Conservation (phyloP, 257 asterid genomes). For the Pogostemon cablin region DNA sequence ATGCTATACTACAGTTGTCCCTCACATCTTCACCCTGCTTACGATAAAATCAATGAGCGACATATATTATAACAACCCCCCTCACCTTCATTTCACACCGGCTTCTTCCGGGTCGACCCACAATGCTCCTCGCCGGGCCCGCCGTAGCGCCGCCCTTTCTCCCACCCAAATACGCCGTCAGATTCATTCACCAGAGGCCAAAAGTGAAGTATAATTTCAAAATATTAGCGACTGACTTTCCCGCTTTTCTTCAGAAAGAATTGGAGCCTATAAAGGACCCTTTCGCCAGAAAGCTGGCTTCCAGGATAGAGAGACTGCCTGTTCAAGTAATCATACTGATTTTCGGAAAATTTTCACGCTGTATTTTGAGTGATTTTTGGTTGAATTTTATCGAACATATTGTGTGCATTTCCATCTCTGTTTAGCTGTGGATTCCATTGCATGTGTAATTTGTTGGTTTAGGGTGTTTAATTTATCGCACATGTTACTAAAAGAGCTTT, state of each 20-base stretch:
- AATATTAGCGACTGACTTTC: constrained; percentile 46
- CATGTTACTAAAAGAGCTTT: constrained; percentile 44
- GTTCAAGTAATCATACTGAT: constrained; percentile 45
- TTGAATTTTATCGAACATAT: neutral
- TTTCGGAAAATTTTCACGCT: neutral
- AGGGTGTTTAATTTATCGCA: constrained; percentile 22
- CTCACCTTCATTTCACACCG: neutral
- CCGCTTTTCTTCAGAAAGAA: constrained; percentile 49
- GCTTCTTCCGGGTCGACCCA: constrained; percentile 28
- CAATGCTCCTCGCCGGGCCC: constrained; percentile 41
- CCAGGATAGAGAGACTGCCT: constrained; percentile 69
- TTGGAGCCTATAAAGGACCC: constrained; percentile 60
- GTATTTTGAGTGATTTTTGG: neutral
- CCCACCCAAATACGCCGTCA: constrained; percentile 31
- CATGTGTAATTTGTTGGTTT: no score
- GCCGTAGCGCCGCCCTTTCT: constrained; percentile 34
- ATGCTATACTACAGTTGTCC: no score
- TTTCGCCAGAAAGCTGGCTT: constrained; percentile 69
- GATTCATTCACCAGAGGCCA: constrained; percentile 19
- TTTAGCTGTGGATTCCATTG: constrained; percentile 7
- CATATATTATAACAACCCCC: constrained; percentile 1
- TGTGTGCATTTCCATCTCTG: constrained; percentile 6
- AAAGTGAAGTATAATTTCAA: constrained; percentile 31
- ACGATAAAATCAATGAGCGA: no score
- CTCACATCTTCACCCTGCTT: no score